Evolutionary conservation across 2,329 filamentous ascomycete species (phyloP), one percentile per base, ranked within the genome.

Genomic region (Parastagonospora avenae): DNA sequence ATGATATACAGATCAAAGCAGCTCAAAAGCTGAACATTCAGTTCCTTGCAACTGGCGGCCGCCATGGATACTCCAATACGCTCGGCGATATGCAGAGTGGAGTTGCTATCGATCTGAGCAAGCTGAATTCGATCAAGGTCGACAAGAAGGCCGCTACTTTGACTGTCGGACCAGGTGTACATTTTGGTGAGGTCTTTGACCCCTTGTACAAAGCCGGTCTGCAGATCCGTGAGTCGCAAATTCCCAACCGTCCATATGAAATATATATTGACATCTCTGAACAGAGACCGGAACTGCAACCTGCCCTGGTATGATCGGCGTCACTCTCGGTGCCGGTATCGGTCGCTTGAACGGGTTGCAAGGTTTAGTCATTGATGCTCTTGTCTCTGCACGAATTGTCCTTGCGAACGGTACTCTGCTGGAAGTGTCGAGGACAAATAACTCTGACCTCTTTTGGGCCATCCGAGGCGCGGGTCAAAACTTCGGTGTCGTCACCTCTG

Each of bases 251-350:
- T 12, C 32, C 11, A 35, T 6, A 14, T 12, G 5, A 12, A 6
- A 10, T 14, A 35, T 35, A 5, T 12, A 35, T 14, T 35, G 5
- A 35, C 32, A n/a, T n/a, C n/a, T 12, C 5, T 4, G 32, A 35
- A 12, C 32, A 38, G 36, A 38, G 19, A 38, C 36, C 8, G 36
- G 36, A 2, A 38, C 5, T 24, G 6, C n/a, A n/a, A 6, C 6
- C 8, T 38, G 36, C 5, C 37, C 43, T 42, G 83, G 84, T 4
- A 79, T 86, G 7, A 82, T 82, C 1, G 83, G 81, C 0, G 72
- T 85, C 8, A 80, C 80, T 0, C 72, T 85, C 2, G 81, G 82
- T 2, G 82, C 82, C 15, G 83, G 83, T 0, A 81, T 82, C 51
- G 82, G 84, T 1, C 76, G 77, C 64, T 69, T 85, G 16, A 77